phyloP scores from a whole-genome alignment of 2,329 filamentous ascomycete genomes.

The Gremmenia infestans region DNA sequence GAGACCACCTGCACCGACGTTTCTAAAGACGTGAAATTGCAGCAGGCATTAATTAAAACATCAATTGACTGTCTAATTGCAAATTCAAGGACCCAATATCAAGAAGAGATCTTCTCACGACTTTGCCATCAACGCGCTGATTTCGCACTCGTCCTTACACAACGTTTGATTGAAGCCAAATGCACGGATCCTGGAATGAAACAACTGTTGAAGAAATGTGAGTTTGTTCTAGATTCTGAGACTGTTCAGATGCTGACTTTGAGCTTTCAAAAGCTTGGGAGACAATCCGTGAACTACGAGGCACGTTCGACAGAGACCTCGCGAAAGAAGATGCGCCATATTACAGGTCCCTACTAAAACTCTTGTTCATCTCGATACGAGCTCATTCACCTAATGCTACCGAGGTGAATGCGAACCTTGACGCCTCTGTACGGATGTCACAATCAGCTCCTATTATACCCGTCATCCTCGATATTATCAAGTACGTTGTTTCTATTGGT shows the following conservation, averaged over 20 bases:
- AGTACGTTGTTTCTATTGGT: conserved; percentile 72
- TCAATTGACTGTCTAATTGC: conserved; percentile 72
- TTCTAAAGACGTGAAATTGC: conserved; percentile 17
- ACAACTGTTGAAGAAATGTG: conserved; percentile 32
- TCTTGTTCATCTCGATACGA: conserved; percentile 77
- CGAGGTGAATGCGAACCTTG: conserved; percentile 17
- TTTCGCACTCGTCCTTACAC: conserved; percentile 75
- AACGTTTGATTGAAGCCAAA: conserved; percentile 62
- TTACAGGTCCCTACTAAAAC: conserved; percentile 77
- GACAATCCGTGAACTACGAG: conserved; percentile 47
- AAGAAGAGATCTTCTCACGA: conserved; percentile 76
- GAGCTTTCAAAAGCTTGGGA: conserved; percentile 54
- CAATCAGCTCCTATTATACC: conserved; percentile 33
- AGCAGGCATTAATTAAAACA: conserved; percentile 49
- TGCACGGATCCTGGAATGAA: conserved; percentile 47
- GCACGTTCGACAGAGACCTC: conserved; percentile 56
- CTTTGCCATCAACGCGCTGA: conserved; percentile 73
- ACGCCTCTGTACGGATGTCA: conserved; percentile 17
- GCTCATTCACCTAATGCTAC: conserved; percentile 43
- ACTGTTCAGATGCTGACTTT: not conserved
- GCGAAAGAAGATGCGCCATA: conserved; percentile 57
- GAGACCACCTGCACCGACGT: conserved; percentile 63
- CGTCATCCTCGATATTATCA: conserved; percentile 64
- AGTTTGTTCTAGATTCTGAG: not conserved
- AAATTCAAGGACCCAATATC: conserved; percentile 67